phyloP scores from a whole-genome alignment of 192 early-diverging fungal genomes.

The Podila horticola region DNA sequence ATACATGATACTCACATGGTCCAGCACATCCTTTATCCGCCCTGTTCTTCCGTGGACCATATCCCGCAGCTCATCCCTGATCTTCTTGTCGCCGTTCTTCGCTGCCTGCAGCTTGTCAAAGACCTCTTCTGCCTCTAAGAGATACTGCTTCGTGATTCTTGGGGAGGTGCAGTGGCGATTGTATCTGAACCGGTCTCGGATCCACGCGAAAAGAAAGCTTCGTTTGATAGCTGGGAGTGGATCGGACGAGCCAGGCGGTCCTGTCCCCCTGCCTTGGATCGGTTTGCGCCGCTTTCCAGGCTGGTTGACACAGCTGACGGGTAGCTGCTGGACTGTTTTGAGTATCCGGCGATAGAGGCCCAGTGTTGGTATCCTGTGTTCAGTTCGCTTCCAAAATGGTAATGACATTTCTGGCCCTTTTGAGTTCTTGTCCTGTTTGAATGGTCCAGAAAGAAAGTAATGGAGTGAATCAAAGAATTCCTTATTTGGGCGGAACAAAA shows the following conservation, averaged over 20 bases:
- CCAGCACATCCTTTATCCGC: constrained; percentile 48
- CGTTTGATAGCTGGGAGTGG: constrained; percentile 15
- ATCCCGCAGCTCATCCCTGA: constrained; percentile 36
- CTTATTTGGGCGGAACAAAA: too few species aligned
- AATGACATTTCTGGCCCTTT: neutral
- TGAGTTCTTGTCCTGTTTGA: too few species aligned
- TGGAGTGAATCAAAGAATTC: too few species aligned
- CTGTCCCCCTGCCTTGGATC: constrained; percentile 15
- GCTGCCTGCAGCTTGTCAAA: constrained; percentile 21
- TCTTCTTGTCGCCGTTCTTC: constrained; percentile 19
- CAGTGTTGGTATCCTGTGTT: constrained; percentile 45
- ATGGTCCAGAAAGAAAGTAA: too few species aligned
- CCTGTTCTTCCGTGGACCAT: constrained; percentile 41
- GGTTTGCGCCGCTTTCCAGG: constrained; percentile 24
- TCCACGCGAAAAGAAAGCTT: constrained; percentile 37
- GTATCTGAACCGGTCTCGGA: constrained; percentile 42
- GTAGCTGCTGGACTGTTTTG: constrained; percentile 18
- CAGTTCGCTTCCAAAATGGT: constrained; percentile 52
- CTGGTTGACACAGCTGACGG: constrained; percentile 14
- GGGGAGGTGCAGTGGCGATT: constrained; percentile 48
- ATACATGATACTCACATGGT: constrained; percentile 27
- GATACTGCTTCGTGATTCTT: constrained; percentile 21
- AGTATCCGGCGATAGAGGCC: constrained; percentile 42
- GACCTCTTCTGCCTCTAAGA: constrained; percentile 38
- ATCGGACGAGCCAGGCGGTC: constrained; percentile 24